Evolutionary conservation across 2,329 filamentous ascomycete genomes (phyloP), one percentile per base, ranked within the genome.

Genomic region (Incumbomyces delicatus): DNA sequence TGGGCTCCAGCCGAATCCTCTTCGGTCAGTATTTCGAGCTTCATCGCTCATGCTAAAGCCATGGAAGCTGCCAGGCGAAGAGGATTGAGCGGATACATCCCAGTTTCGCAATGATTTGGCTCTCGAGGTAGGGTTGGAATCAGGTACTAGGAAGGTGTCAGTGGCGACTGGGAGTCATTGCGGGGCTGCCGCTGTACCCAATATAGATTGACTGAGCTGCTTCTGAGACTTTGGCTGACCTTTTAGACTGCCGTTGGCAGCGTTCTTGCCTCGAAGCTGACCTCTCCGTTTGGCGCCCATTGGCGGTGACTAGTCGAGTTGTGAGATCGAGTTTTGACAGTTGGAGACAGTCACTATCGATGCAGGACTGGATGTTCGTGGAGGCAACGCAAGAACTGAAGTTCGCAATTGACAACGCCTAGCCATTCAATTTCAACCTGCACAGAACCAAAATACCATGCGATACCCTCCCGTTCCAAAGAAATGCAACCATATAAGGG

Each of bases 21-120:
- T 7, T 14, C 63, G 67, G 57, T 73, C 74, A 11, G 75, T 78
- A 55, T 77, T 78, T 17, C 69, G 69, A 31, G 76, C 77, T 61
- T 79, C 77, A 53, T 81, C 73, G 52, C 69, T 67, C 61, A 82
- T 67, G 1, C 73, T 74, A 46, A 68, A 67, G 3, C 41, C 41
- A 37, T 49, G 45, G 14, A 12, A 39, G 37, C 17, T 29, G 22
- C 40, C 16, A 10, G 48, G 36, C 13, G 49, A 66, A 53, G 22
- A 54, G 50, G 20, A 50, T 53, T 58, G 55, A 44, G 51, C 55
- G 22, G 43, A 18, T 20, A 36, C 41, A 38, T 41, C 31, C 43
- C 22, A 44, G 20, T 38, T 41, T 14, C 39, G 40, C 8, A 37
- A 41, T 12, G 46, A 43, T 13, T 27, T 36, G 17, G 29, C 18